Conservation (phyloP, 257 asterid species). For the Plantago ovata region DNA sequence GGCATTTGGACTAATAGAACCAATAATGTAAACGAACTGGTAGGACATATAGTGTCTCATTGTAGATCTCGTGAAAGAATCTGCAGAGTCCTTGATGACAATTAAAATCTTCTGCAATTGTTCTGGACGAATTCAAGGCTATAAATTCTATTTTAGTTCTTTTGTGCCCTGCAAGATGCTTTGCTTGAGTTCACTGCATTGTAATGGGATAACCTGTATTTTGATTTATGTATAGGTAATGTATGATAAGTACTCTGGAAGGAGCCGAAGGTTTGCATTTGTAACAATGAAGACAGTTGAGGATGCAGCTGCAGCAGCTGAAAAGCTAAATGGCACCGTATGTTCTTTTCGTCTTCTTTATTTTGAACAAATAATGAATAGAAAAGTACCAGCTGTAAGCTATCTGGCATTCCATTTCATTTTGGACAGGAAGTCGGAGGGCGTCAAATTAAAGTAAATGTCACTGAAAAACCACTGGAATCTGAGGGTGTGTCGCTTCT, state of each 20-base stretch:
- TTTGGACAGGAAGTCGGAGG: constrained; percentile 74
- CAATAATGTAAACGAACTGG: too few species aligned
- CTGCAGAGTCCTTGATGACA: not conserved
- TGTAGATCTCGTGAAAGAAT: not conserved
- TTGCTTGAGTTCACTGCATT: not conserved
- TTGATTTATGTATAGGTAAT: constrained; percentile 51
- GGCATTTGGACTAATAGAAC: too few species aligned
- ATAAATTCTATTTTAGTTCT: too few species aligned
- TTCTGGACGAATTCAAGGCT: too few species aligned
- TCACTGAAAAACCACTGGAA: constrained; percentile 77
- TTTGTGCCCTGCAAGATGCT: too few species aligned
- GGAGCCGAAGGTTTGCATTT: constrained; percentile 88
- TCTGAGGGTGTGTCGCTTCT: constrained; percentile 34
- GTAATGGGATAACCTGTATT: not conserved
- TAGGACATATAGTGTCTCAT: too few species aligned
- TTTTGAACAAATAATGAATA: not conserved
- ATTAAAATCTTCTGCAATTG: not conserved
- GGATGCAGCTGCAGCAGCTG: constrained; percentile 72
- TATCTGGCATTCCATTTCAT: constrained; percentile 5
- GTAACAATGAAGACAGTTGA: constrained; percentile 78
- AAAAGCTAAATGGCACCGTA: constrained; percentile 83
- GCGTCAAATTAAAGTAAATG: constrained; percentile 73
- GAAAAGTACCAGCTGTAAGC: not conserved
- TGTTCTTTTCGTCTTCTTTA: not conserved
- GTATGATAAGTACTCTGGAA: constrained; percentile 86